Evolutionary conservation across 148 eudicot species (phyloP).

Genomic region (Silene conica): DNA sequence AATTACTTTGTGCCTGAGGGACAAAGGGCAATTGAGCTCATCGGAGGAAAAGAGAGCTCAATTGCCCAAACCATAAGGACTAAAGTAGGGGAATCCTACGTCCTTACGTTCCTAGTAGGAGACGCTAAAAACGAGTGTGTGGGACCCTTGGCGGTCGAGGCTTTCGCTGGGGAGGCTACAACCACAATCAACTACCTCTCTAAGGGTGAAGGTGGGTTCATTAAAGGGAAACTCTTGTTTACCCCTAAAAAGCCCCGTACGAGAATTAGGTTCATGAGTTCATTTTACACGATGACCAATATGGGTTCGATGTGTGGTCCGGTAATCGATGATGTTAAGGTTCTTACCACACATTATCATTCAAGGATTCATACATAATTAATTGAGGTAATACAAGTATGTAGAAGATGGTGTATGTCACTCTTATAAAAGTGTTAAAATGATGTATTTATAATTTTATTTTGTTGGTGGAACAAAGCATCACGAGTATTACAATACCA

Average conservation of each 20-base stretch:
- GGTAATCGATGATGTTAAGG: slow-evolving; percentile 35
- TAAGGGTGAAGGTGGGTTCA: slow-evolving; percentile 32
- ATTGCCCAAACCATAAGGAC: slow-evolving; percentile 41
- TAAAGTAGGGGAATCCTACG: slow-evolving; percentile 23
- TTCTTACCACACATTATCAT: slow-evolving; percentile 13
- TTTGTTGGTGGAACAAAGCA: background rate
- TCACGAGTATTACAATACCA: background rate
- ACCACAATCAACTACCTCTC: slow-evolving; percentile 30
- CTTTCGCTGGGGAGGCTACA: slow-evolving; percentile 30
- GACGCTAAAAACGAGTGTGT: slow-evolving; percentile 39
- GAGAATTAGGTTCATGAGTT: slow-evolving; percentile 28
- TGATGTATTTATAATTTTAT: background rate
- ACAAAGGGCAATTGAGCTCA: slow-evolving; percentile 39
- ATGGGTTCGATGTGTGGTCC: slow-evolving; percentile 44
- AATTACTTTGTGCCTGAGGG: slow-evolving; percentile 41
- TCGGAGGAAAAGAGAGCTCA: slow-evolving; percentile 46
- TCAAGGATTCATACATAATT: background rate
- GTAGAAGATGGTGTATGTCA: background rate
- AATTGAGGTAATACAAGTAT: background rate
- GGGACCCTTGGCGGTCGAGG: slow-evolving; percentile 41
- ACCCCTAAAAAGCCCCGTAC: slow-evolving; percentile 15
- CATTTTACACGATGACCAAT: slow-evolving; percentile 28
- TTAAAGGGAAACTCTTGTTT: slow-evolving; percentile 14
- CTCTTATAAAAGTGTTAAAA: background rate
- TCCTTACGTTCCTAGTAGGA: slow-evolving; percentile 37